These are phyloP conservation scores for Acacia concinna DNA, from an alignment of 331 rosid genomes.

Conservation along the genomic window DNA sequence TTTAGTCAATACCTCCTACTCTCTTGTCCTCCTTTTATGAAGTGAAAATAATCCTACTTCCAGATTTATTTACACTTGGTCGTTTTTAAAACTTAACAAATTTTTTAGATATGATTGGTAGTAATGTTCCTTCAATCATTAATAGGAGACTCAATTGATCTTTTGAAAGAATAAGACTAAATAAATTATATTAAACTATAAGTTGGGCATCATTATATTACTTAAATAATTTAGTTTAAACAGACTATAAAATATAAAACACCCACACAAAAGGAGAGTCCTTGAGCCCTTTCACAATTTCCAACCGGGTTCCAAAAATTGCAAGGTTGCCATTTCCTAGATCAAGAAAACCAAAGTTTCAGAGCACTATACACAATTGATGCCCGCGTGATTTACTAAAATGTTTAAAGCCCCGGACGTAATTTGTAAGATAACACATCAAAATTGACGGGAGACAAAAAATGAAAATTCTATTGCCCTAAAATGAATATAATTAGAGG, in stretches of 20 bases:
- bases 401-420: slow-evolving; percentile 6
- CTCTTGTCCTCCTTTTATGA: too few species aligned
- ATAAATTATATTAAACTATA: too few species aligned
- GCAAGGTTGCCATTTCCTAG: neutral
- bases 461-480: slow-evolving; percentile 27
- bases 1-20: neutral
- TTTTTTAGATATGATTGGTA: too few species aligned
- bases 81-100: too few species aligned
- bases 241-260: too few species aligned
- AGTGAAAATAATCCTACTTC: neutral
- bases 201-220: too few species aligned
- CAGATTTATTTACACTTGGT: too few species aligned
- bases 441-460: slow-evolving; percentile 31
- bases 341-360: slow-evolving; percentile 1
- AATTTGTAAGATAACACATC: slow-evolving; percentile 11
- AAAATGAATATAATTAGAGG: slow-evolving; percentile 41
- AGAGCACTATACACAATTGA: slow-evolving; percentile 30
- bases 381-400: slow-evolving; percentile 8
- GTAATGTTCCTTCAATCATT: too few species aligned
- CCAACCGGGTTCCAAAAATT: neutral
- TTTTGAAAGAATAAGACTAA: too few species aligned
- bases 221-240: too few species aligned
- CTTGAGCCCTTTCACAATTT: neutral
- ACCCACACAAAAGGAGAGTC: neutral
- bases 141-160: too few species aligned